Evolutionary conservation across 2,329 filamentous ascomycete species (phyloP).

Genomic region (Aspergillus thermomutatus): DNA sequence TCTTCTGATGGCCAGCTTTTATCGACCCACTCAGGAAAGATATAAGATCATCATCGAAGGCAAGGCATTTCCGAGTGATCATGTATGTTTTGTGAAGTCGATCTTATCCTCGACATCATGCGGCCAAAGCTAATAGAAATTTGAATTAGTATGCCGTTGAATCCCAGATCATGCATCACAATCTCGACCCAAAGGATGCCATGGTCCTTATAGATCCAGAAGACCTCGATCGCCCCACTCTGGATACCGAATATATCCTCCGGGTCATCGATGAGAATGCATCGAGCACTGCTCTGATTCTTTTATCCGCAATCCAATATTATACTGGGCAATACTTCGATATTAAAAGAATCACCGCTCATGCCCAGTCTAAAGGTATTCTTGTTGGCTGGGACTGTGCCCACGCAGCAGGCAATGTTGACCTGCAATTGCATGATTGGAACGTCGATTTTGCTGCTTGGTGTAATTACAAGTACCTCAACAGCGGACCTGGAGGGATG

Average conservation of each 20-base stretch:
- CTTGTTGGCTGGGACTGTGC: constrained; percentile 84
- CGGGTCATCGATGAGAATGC: constrained; percentile 71
- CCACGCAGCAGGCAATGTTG: constrained; percentile 81
- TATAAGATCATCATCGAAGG: constrained; percentile 87
- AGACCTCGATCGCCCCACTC: constrained; percentile 49
- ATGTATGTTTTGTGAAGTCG: constrained; percentile 48
- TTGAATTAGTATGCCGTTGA: constrained; percentile 69
- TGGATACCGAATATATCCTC: constrained; percentile 70
- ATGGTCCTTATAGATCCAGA: constrained; percentile 73
- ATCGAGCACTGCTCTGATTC: constrained; percentile 67
- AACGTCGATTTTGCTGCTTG: constrained; percentile 86
- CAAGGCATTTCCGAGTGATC: constrained; percentile 85
- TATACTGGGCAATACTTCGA: constrained; percentile 89
- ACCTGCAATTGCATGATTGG: constrained; percentile 78
- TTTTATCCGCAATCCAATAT: constrained; percentile 86
- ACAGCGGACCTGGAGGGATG: constrained; percentile 78
- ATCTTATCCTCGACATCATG: neutral
- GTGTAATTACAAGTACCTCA: constrained; percentile 96
- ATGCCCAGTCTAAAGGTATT: constrained; percentile 70
- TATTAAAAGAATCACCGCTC: constrained; percentile 71
- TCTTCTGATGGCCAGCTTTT: constrained; percentile 80
- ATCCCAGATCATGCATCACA: constrained; percentile 73
- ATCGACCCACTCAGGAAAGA: constrained; percentile 60
- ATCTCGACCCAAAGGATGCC: constrained; percentile 60
- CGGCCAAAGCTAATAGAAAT: constrained; percentile 5